These are phyloP conservation scores for Aspergillus oerlinghausenensis DNA, from an alignment of 2,329 filamentous ascomycete genomes.

Conservation along the genomic window DNA sequence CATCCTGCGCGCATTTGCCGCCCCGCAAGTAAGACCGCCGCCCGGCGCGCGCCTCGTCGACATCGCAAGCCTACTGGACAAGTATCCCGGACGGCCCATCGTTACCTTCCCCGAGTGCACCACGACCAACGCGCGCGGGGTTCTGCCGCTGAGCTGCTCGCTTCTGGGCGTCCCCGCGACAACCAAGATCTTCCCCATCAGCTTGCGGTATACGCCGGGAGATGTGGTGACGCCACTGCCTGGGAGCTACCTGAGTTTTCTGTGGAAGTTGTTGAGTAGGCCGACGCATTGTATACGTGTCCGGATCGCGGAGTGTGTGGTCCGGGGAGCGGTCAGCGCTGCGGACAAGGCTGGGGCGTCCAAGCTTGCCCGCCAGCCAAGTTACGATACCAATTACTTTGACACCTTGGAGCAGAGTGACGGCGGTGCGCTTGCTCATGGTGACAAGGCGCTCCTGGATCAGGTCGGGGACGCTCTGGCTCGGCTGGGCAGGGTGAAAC, in stretches of 20 bases:
- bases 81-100: slow-evolving; percentile 70
- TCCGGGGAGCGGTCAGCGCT: slow-evolving; percentile 21
- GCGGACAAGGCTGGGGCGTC: slow-evolving; percentile 2
- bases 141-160: slow-evolving; percentile 75
- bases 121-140: slow-evolving; percentile 87
- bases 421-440: slow-evolving; percentile 34
- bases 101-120: slow-evolving; percentile 91
- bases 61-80: slow-evolving; percentile 57
- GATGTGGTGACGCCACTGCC: slow-evolving; percentile 91
- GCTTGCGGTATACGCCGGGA: slow-evolving; percentile 78
- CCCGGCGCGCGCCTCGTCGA: slow-evolving; percentile 52
- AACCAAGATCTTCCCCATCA: slow-evolving; percentile 83
- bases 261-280: slow-evolving; percentile 80
- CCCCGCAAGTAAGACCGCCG: slow-evolving; percentile 49
- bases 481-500: slow-evolving; percentile 79
- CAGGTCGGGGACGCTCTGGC: slow-evolving; percentile 79
- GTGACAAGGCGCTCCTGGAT: slow-evolving; percentile 70
- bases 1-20: slow-evolving; percentile 66
- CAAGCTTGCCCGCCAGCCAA: slow-evolving; percentile 21
- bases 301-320: slow-evolving; percentile 73
- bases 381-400: slow-evolving; percentile 44
- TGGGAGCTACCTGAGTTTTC: slow-evolving; percentile 63
- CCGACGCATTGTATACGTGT: slow-evolving; percentile 89
- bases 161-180: slow-evolving; percentile 63
- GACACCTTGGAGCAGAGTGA: slow-evolving; percentile 40